Evolutionary conservation across 1,139 yeast genomes (phyloP).

Genomic region (Taphrina flavorubra): DNA sequence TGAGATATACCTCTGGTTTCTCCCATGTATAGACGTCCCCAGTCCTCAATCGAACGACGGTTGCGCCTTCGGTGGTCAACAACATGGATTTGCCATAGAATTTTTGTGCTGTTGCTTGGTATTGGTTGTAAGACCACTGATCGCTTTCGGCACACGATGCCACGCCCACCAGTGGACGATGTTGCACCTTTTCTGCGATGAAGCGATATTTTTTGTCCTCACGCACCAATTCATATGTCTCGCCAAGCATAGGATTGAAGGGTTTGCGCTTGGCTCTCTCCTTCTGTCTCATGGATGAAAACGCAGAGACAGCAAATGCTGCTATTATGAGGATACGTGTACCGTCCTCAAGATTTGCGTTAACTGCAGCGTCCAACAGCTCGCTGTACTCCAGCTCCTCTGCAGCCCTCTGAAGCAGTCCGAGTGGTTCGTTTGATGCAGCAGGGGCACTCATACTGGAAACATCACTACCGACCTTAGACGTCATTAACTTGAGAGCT

Average conservation of each 20-base stretch:
- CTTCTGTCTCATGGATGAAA: slow-evolving; percentile 73
- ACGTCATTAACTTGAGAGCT: slow-evolving; percentile 74
- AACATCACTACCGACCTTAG: slow-evolving; percentile 90
- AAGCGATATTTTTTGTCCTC: slow-evolving; percentile 75
- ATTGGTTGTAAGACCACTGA: slow-evolving; percentile 76
- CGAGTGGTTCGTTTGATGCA: slow-evolving; percentile 86
- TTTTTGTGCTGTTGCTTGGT: slow-evolving; percentile 82
- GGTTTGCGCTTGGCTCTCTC: slow-evolving; percentile 84
- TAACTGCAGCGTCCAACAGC: slow-evolving; percentile 67
- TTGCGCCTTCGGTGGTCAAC: slow-evolving; percentile 71
- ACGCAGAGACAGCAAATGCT: slow-evolving; percentile 76
- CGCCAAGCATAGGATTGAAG: slow-evolving; percentile 88
- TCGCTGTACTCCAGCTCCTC: slow-evolving; percentile 79
- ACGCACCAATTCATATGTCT: slow-evolving; percentile 80
- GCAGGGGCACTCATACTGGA: slow-evolving; percentile 92
- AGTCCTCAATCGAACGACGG: slow-evolving; percentile 44
- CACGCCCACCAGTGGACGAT: slow-evolving; percentile 74
- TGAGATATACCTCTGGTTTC: slow-evolving; percentile 80
- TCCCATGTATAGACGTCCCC: slow-evolving; percentile 64
- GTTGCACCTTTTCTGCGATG: slow-evolving; percentile 78
- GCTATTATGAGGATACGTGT: slow-evolving; percentile 70
- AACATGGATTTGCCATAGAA: slow-evolving; percentile 96
- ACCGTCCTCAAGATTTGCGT: slow-evolving; percentile 56
- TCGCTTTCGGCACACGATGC: slow-evolving; percentile 77
- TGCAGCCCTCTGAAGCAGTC: slow-evolving; percentile 76